A percentile compares a stretch with the other conserved stretches of the same genome.
Conservation (phyloP, 2,329 filamentous ascomycete species). For the Pyrenochaeta sp. region DNA sequence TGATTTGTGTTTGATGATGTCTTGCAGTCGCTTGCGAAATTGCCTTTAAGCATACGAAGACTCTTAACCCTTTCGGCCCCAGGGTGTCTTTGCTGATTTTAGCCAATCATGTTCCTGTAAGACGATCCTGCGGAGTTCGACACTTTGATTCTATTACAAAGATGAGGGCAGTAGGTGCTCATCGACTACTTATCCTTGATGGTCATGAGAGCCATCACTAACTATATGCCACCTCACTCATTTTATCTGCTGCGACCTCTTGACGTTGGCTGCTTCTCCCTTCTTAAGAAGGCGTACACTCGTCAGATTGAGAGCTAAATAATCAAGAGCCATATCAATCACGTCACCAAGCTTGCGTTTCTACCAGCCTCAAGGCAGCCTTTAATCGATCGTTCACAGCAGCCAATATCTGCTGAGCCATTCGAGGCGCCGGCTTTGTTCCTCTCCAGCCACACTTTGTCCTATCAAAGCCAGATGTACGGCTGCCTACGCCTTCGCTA, state of each 20-base stretch:
- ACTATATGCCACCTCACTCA: constrained; percentile 12
- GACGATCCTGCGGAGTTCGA: too few species aligned
- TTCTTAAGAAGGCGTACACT: constrained; percentile 1
- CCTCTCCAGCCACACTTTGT: constrained; percentile 38
- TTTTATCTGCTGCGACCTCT: constrained; percentile 33
- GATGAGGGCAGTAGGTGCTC: neutral
- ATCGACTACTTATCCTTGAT: constrained; percentile 3
- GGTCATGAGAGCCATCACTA: constrained; percentile 36
- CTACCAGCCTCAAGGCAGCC: constrained; percentile 26
- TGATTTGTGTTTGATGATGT: too few species aligned
- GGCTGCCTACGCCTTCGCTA: constrained; percentile 12
- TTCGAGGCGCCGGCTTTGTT: constrained; percentile 40
- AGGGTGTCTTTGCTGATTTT: too few species aligned
- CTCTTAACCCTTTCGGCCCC: too few species aligned
- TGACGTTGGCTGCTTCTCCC: neutral
- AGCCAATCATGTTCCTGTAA: too few species aligned
- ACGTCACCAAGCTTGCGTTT: constrained; percentile 3
- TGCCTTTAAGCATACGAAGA: too few species aligned
- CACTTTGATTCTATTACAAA: neutral
- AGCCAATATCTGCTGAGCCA: constrained; percentile 34
- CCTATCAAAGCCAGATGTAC: constrained; percentile 37
- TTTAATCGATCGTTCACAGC: constrained; percentile 29
- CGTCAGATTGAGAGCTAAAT: neutral
- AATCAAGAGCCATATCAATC: too few species aligned
- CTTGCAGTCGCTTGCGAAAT: too few species aligned